Conservation (phyloP, 2,329 filamentous ascomycete genomes). For the Fusarium sp. region DNA sequence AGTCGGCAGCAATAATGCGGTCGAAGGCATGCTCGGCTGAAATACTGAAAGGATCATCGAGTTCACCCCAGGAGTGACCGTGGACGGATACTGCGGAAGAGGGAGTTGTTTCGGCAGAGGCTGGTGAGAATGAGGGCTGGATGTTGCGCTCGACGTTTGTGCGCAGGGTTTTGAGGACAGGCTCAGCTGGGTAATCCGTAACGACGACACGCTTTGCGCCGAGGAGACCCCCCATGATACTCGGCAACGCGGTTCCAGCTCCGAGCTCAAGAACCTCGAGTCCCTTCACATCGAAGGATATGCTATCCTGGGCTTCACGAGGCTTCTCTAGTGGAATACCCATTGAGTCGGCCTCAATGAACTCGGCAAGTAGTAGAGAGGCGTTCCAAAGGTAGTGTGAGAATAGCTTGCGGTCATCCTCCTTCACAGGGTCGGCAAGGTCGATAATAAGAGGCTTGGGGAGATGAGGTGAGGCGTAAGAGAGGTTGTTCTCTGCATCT, state of each 20-base stretch:
- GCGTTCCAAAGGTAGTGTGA: conserved; percentile 82
- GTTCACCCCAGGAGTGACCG: conserved; percentile 74
- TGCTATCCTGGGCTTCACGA: conserved; percentile 12
- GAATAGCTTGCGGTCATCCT: conserved; percentile 70
- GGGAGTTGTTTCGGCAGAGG: conserved; percentile 31
- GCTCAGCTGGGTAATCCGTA: conserved; percentile 74
- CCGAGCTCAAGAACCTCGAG: conserved; percentile 72
- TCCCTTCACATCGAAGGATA: conserved; percentile 61
- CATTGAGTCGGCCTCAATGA: conserved; percentile 64
- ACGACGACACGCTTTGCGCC: conserved; percentile 65
- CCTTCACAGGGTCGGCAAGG: conserved; percentile 61
- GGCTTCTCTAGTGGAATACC: conserved; percentile 32
- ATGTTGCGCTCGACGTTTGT: conserved; percentile 69
- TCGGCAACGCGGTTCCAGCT: conserved; percentile 70
- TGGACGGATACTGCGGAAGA: conserved; percentile 56
- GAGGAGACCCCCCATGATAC: conserved; percentile 61
- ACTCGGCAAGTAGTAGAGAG: conserved; percentile 65
- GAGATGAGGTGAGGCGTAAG: conserved; percentile 68
- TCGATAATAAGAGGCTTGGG: conserved; percentile 58
- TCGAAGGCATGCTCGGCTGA: conserved; percentile 60
- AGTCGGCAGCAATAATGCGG: conserved; percentile 76
- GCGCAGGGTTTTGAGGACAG: conserved; percentile 68
- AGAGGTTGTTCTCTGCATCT: conserved; percentile 66
- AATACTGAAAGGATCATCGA: conserved; percentile 50
- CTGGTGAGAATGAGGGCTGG: conserved; percentile 49